Percentiles rank a stretch among this genome's conserved stretches.
These are phyloP conservation scores for Sphagnum fallax DNA, from an alignment of 228 moss, liverwort and hornwort genomes.

Conservation along the genomic window DNA sequence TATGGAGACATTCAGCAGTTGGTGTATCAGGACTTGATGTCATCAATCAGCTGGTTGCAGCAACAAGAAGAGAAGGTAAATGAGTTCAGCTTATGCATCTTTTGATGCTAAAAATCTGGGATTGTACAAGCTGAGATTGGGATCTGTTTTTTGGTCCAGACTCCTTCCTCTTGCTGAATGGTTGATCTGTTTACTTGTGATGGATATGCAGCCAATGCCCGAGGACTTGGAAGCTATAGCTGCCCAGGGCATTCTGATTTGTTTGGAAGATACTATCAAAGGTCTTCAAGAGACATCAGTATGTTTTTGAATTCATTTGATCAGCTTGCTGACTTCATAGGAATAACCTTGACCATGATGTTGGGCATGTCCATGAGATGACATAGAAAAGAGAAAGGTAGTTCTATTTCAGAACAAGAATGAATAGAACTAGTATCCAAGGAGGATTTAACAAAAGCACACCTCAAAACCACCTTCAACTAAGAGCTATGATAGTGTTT, in stretches of 20 bases:
- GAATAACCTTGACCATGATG: neutral
- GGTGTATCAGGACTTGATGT: slow-evolving; percentile 64
- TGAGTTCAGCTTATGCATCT: neutral
- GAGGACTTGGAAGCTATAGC: slow-evolving; percentile 61
- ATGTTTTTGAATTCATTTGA: neutral
- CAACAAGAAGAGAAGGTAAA: slow-evolving; percentile 55
- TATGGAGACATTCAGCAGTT: slow-evolving; percentile 56
- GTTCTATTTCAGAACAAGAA: neutral
- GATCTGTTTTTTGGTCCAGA: neutral
- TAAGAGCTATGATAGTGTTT: no score
- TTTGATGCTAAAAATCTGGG: neutral
- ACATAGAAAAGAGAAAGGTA: neutral
- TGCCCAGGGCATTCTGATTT: slow-evolving; percentile 73
- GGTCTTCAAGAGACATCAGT: slow-evolving; percentile 61
- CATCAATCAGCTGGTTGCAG: slow-evolving; percentile 57
- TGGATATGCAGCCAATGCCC: slow-evolving; percentile 41
- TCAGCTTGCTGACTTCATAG: neutral
- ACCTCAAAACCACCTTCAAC: no score
- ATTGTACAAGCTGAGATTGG: neutral
- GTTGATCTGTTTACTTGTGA: no score
- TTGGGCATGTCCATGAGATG: neutral
- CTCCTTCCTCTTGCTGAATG: no score
- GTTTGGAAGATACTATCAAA: slow-evolving; percentile 69
- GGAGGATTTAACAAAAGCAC: no score
- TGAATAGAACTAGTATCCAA: neutral